Conservation (phyloP, 331 rosid genomes). For the Quercus lobata region DNA sequence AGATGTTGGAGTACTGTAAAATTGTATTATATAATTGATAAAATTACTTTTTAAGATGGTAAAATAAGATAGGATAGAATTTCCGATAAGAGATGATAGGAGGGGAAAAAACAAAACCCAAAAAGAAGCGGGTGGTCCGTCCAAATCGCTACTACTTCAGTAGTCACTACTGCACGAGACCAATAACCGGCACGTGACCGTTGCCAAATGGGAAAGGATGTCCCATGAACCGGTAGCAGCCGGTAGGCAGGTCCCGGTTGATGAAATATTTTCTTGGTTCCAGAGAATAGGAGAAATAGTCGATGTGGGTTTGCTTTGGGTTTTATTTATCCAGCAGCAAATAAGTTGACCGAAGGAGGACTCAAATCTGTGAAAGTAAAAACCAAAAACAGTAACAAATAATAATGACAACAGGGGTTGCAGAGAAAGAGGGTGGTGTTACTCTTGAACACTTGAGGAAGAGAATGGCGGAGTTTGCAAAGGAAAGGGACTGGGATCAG, state of each 20-base stretch:
- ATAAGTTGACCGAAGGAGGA: too few species aligned
- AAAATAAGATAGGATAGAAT: too few species aligned
- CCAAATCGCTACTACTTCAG: constrained; percentile 15
- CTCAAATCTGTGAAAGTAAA: too few species aligned
- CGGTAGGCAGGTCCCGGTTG: background rate
- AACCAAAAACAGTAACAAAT: background rate
- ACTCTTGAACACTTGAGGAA: constrained; percentile 24
- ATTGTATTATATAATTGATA: too few species aligned
- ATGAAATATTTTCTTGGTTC: too few species aligned
- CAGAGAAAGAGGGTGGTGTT: constrained; percentile 7
- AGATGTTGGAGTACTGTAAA: too few species aligned
- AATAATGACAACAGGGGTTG: background rate
- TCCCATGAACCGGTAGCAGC: background rate
- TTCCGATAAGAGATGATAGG: too few species aligned
- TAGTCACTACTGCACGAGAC: background rate
- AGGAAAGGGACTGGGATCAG: constrained; percentile 42
- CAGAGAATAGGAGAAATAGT: too few species aligned
- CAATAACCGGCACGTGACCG: background rate
- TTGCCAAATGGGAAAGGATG: background rate
- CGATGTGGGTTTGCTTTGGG: too few species aligned
- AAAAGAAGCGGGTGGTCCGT: background rate
- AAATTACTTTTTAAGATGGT: too few species aligned
- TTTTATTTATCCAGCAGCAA: too few species aligned
- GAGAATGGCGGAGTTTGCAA: constrained; percentile 33
- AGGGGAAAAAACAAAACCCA: too few species aligned